These are phyloP conservation scores for Botrytis hyacinthi DNA, from an alignment of 2,329 filamentous ascomycete genomes.

Conservation along the genomic window DNA sequence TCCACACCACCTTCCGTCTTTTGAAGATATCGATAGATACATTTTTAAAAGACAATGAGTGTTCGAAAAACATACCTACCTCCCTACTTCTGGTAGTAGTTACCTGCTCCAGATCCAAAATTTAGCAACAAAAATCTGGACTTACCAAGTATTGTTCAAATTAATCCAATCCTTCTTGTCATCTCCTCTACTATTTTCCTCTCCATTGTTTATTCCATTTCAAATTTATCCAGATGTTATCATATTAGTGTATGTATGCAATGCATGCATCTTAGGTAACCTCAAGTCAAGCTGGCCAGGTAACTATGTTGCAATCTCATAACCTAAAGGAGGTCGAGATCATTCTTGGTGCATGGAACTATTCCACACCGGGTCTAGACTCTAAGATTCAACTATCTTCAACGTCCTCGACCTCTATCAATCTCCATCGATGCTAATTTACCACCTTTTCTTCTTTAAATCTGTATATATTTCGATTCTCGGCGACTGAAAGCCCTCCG, in stretches of 20 bases:
- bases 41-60: neutral
- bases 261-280: slow-evolving; percentile 3
- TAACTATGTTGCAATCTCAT: slow-evolving; percentile 11
- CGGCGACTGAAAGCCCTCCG: too few relatives aligned
- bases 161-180: neutral
- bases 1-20: neutral
- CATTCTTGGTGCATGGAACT: neutral
- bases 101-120: neutral
- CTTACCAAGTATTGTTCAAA: neutral
- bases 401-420: neutral
- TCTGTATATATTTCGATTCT: neutral
- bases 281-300: slow-evolving; percentile 8
- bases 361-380: neutral
- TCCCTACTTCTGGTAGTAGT: neutral
- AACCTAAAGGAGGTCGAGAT: neutral
- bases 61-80: neutral
- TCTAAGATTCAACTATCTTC: neutral
- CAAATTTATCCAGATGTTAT: neutral
- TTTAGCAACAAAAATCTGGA: neutral
- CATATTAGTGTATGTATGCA: neutral
- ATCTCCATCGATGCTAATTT: neutral
- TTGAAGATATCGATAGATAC: neutral
- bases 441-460: too few relatives aligned
- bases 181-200: neutral
- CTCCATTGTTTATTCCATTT: neutral